Base-by-base conservation (phyloP, 1,284 basidiomycete genomes). In the Leccinum colubrinum region DNA sequence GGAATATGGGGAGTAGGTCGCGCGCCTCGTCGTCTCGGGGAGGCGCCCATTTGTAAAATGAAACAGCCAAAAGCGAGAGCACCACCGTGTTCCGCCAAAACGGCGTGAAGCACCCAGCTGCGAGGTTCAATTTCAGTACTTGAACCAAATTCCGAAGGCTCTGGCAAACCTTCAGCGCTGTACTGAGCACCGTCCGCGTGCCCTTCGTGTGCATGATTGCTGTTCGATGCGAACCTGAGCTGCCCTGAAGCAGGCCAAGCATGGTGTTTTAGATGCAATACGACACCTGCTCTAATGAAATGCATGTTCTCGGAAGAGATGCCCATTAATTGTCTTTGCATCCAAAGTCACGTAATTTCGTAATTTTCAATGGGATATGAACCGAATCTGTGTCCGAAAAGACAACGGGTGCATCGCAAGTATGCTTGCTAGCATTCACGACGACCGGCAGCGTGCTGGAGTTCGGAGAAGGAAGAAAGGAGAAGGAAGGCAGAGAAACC, bases 1-100 rank as follows among this genome's bases (percentile, higher is more conserved):
- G 64, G 59, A 83, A 67, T 27, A 78, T 53, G 43, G 74, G 60
- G 52, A 76, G 41, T 48, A 74, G 69, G 59, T 72, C 70, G 9
- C 57, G 61, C 52, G 80, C 81, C 60, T 86, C 83, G 43, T 87
- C 82, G 30, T 76, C 76, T 5, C 83, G 80, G 60, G 80, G 77
- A 1, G 90, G 90, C 4, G 87, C 85, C 69, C 80, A 87, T 73
- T 89, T 89, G 77, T 87, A 87, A 63, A 82, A 82, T 12, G 78
- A 82, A 43, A 79, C 82, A 51, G 75, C 79, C 15, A 79, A 76
- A 33, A 86, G 62, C 17, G 81, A 79, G 30, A 77, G 72, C 17
- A 87, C 61, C 30, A 86, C 65, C 6, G 82, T 80, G 62, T 84
- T 85, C 46, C 84, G 77, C 90, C 88, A 91, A 66, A 86, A 81